These are phyloP conservation scores for Thalassiosira ordinaria DNA, from an alignment of 352 stramenopile species.

Conservation along the genomic window DNA sequence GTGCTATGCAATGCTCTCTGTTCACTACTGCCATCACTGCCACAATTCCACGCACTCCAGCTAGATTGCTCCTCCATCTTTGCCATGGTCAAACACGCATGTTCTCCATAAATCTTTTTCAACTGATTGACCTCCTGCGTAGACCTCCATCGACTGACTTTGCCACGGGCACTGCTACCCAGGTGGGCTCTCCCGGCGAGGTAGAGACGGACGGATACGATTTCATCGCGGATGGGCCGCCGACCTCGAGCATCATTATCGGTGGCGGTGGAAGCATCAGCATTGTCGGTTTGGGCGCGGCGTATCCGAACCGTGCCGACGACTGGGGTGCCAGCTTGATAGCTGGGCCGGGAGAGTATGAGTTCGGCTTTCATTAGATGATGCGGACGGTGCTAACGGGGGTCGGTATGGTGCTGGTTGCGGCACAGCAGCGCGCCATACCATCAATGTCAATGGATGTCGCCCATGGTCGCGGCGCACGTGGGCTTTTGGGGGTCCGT, in stretches of 20 bases:
- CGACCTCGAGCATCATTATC: neutral
- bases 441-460: too few relatives aligned
- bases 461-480: too few relatives aligned
- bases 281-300: neutral
- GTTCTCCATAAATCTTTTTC: conserved; percentile 41
- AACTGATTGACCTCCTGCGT: conserved; percentile 31
- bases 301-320: conserved; percentile 62
- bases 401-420: too few relatives aligned
- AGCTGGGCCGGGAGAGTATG: conserved; percentile 60
- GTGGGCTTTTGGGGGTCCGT: too few relatives aligned
- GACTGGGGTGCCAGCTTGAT: conserved; percentile 53
- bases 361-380: conserved; percentile 61
- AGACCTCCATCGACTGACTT: conserved; percentile 28
- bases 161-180: conserved; percentile 2
- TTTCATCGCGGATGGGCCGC: conserved; percentile 4
- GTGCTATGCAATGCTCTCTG: too few relatives aligned
- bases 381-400: too few relatives aligned
- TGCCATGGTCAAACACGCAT: conserved; percentile 36
- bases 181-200: conserved; percentile 28
- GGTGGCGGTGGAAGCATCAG: neutral
- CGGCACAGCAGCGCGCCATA: too few relatives aligned
- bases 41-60: conserved; percentile 21
- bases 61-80: conserved; percentile 21
- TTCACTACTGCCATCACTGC: neutral
- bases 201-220: conserved; percentile 36